These are phyloP conservation scores for Euphrasia arctica DNA, from an alignment of 305 asterid species.

Conservation along the genomic window DNA sequence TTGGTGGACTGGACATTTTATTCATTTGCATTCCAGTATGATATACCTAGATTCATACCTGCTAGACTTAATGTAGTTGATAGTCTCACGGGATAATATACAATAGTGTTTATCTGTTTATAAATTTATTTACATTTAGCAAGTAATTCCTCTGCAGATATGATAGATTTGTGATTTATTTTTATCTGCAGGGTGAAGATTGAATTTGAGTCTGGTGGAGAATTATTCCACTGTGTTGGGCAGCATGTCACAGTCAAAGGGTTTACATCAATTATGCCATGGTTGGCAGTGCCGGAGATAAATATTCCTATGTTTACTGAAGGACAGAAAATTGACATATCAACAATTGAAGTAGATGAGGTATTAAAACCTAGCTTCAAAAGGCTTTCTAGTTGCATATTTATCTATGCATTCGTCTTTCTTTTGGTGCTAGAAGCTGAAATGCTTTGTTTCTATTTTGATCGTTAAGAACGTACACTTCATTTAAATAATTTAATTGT, in stretches of 20 bases:
- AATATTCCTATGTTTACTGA: conserved; percentile 64
- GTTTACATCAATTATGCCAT: conserved; percentile 87
- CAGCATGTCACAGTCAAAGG: conserved; percentile 61
- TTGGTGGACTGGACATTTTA: background rate
- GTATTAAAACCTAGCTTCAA: conserved; percentile 31
- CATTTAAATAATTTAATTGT: background rate
- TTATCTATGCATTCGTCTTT: conserved; percentile 21
- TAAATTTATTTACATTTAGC: conserved; percentile 12
- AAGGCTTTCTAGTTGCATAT: conserved; percentile 8
- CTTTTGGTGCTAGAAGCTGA: conserved; percentile 18
- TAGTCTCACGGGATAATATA: background rate
- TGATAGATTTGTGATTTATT: conserved; percentile 19
- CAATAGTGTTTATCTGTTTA: background rate
- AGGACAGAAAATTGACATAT: conserved; percentile 61
- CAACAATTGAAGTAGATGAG: conserved; percentile 68
- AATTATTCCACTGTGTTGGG: conserved; percentile 68
- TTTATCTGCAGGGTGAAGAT: conserved; percentile 52
- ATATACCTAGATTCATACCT: conserved; percentile 8
- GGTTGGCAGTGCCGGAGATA: conserved; percentile 77
- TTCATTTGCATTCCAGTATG: background rate
- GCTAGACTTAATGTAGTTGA: conserved; percentile 19
- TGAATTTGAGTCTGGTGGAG: conserved; percentile 74
- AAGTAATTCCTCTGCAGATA: conserved; percentile 12
- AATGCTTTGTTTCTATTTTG: conserved; percentile 7
- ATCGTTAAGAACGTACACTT: background rate